Conservation (phyloP, 2,329 filamentous ascomycete species). For the Tolypocladium inflatum region DNA sequence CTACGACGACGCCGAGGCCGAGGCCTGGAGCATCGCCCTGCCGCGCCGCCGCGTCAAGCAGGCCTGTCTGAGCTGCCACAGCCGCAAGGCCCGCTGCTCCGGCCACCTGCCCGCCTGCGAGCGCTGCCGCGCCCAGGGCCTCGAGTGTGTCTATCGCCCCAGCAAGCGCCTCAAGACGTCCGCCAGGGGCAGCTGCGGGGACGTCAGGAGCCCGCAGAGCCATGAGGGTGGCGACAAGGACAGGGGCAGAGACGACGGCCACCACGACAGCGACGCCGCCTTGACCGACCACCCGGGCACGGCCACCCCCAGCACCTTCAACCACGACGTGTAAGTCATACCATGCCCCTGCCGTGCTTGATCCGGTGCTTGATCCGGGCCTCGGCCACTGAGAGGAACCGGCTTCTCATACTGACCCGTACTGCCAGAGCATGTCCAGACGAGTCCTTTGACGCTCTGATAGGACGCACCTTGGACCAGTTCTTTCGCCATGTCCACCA, state of each 20-base stretch:
- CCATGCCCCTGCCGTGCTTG: neutral
- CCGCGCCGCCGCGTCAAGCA: slow-evolving; percentile 45
- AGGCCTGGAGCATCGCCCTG: slow-evolving; percentile 32
- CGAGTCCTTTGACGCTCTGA: slow-evolving; percentile 37
- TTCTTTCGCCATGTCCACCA: slow-evolving; percentile 52
- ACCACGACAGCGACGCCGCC: slow-evolving; percentile 23
- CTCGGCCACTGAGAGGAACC: neutral
- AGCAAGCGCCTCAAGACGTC: slow-evolving; percentile 29
- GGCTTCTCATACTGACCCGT: neutral
- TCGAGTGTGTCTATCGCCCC: slow-evolving; percentile 46
- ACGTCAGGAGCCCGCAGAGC: slow-evolving; percentile 20
- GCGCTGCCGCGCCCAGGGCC: slow-evolving; percentile 37
- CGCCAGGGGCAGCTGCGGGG: slow-evolving; percentile 9
- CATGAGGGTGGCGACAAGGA: slow-evolving; percentile 20
- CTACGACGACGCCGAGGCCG: slow-evolving; percentile 38
- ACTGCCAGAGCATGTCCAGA: slow-evolving; percentile 22
- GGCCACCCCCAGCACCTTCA: slow-evolving; percentile 22
- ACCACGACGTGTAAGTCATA: slow-evolving; percentile 22
- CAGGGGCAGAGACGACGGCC: slow-evolving; percentile 13
- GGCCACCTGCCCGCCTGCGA: slow-evolving; percentile 48
- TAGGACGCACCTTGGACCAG: slow-evolving; percentile 43
- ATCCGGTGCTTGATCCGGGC: neutral
- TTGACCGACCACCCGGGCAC: slow-evolving; percentile 22
- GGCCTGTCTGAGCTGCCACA: slow-evolving; percentile 48
- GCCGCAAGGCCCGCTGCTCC: slow-evolving; percentile 48